Evolutionary conservation across 495 filamentous ascomycete species (phyloP).

Genomic region (Lophium mytilinum): DNA sequence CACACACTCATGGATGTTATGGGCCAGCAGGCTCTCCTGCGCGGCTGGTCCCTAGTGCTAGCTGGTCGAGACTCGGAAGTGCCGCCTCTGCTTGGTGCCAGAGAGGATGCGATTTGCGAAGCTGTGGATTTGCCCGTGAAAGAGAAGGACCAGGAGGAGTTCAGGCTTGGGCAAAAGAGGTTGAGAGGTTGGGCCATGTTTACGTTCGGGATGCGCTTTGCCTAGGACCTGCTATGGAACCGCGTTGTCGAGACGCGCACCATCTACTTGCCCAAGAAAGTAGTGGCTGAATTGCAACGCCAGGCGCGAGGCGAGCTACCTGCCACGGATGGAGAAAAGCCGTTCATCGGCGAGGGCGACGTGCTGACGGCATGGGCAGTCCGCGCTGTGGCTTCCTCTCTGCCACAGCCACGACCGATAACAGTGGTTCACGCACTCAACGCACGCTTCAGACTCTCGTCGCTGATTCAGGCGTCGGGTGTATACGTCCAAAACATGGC

Average conservation of each 20-base stretch:
- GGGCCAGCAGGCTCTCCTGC: conserved; percentile 28
- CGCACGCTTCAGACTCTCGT: conserved; percentile 8
- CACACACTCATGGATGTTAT: conserved; percentile 44
- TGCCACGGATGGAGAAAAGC: conserved; percentile 21
- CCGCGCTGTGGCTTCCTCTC: conserved; percentile 12
- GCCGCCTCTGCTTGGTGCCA: conserved; percentile 29
- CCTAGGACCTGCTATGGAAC: conserved; percentile 5
- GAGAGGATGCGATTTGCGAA: conserved; percentile 29
- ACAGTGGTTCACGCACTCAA: conserved; percentile 8
- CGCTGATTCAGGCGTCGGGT: not conserved
- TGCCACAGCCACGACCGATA: conserved; percentile 7
- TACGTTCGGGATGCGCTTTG: conserved; percentile 21
- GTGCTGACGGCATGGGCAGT: conserved; percentile 36
- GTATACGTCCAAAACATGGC: conserved; percentile 14
- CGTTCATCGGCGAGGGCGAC: conserved; percentile 40
- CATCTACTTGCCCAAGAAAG: not conserved
- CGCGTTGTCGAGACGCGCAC: not conserved
- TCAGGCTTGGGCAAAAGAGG: conserved; percentile 15
- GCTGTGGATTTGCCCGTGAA: conserved; percentile 12
- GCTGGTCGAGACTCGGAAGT: conserved; percentile 36
- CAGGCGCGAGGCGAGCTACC: conserved; percentile 2
- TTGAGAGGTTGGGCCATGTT: conserved; percentile 25
- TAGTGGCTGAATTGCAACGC: not conserved
- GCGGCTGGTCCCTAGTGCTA: conserved; percentile 35
- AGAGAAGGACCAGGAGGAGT: conserved; percentile 4